Base-by-base conservation (phyloP, 208 protist genomes). In the Strigomonas galati region DNA sequence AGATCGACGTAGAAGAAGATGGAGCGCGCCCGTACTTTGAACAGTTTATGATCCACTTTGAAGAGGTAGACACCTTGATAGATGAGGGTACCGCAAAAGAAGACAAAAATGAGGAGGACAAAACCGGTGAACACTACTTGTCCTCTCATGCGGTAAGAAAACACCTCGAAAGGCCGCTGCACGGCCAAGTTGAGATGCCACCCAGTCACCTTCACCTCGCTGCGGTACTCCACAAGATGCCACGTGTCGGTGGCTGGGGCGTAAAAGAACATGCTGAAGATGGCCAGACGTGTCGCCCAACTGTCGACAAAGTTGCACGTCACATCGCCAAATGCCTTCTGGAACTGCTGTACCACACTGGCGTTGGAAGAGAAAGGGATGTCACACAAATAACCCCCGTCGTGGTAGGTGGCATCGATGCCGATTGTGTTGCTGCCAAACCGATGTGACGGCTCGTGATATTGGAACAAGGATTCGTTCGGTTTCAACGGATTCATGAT, bases 381-480 rank as follows among this genome's bases (percentile, higher is more conserved):
- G 3, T 79, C 77, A 0, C 79, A 60, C 2, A 63, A 58, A 57
- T 79, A 71, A 21, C 77, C 77, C 10, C 77, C 73, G 60, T 69
- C 73, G 62, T 76, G 66, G 60, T 74, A 82, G n/a, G 15, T 60
- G 12, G 21, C 65, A 10, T 58, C 21, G 14, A 21, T 12, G 15
- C 65, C 69, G 6, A 46, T 32, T 12, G 57, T 31, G 31, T 19
- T 28, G 2, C 32, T 6, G 23, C 43, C 23, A 19, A 24, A 32
- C 67, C 23, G 23, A 19, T 55, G 12, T 10, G 67, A 21, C 19
- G 61, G 73, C 24, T 35, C 7, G 1, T 37, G 19, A 43, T 77
- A 68, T 27, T 43, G 35, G 40, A 59, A 77, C 9, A 77, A 65
- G 10, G 56, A 62, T 24, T 30, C 37, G 37, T 27, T 28, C 23